These are phyloP conservation scores for Striga hermonthica DNA, from an alignment of 305 asterid genomes.

Conservation along the genomic window DNA sequence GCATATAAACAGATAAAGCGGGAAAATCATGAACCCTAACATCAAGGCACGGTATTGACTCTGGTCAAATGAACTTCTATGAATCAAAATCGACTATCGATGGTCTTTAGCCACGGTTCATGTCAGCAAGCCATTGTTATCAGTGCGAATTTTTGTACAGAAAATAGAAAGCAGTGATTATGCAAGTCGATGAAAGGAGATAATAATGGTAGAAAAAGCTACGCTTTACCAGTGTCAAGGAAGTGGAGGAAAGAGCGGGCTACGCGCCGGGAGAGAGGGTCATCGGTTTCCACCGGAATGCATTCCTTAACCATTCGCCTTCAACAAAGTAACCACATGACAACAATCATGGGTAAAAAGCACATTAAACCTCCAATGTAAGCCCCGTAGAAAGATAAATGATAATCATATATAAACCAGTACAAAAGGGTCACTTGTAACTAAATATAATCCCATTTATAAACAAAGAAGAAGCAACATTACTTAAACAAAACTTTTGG, in stretches of 20 bases:
- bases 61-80: background rate
- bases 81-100: background rate
- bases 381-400: no score
- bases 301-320: no score
- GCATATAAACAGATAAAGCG: slow-evolving; percentile 16
- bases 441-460: no score
- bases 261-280: slow-evolving; percentile 80
- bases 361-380: no score
- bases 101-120: background rate
- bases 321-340: no score
- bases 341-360: no score
- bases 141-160: slow-evolving; percentile 1
- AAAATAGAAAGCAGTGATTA: slow-evolving; percentile 1
- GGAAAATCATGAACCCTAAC: background rate
- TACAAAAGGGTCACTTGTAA: no score
- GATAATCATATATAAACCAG: no score
- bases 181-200: slow-evolving; percentile 13
- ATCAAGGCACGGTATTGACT: slow-evolving; percentile 9
- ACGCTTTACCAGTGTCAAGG: slow-evolving; percentile 55
- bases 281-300: slow-evolving; percentile 60
- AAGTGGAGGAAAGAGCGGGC: slow-evolving; percentile 64
- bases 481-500: no score
- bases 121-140: background rate
- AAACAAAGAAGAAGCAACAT: no score
- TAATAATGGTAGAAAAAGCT: background rate